phyloP scores from a whole-genome alignment of 192 early-diverging fungal genomes.

The Oehlia diaphana region DNA sequence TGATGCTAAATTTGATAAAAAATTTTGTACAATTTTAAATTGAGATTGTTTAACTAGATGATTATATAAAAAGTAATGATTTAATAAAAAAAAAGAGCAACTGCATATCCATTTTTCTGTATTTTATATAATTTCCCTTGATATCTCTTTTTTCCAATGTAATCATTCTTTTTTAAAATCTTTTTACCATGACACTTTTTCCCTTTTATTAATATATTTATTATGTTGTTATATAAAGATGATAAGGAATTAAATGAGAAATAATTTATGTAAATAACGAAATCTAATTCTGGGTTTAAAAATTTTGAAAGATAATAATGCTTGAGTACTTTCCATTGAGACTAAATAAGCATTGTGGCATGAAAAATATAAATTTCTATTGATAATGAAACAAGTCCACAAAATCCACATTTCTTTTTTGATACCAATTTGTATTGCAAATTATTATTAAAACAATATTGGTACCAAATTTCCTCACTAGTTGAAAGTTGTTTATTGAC shows the following conservation, averaged over 20 bases:
- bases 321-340: conserved; percentile 1
- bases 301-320: conserved; percentile 3
- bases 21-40: not conserved
- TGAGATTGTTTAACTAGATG: not conserved
- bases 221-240: too few species aligned
- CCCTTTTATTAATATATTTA: not conserved
- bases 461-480: not conserved
- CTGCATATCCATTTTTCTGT: not conserved
- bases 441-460: not conserved
- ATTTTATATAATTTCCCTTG: conserved; percentile 3
- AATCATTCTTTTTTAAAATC: conserved; percentile 5
- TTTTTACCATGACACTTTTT: not conserved
- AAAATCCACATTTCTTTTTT: not conserved
- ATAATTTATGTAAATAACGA: not conserved
- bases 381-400: not conserved
- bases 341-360: not conserved
- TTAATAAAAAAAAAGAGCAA: not conserved
- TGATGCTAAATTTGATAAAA: not conserved
- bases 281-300: not conserved
- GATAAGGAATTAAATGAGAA: not conserved
- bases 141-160: not conserved
- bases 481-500: not conserved
- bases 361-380: not conserved
- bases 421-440: not conserved
- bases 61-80: not conserved